Evolutionary conservation across 306 rosid species (phyloP), one percentile per base, ranked within the genome.

Genomic region (Bauhinia variegata): DNA sequence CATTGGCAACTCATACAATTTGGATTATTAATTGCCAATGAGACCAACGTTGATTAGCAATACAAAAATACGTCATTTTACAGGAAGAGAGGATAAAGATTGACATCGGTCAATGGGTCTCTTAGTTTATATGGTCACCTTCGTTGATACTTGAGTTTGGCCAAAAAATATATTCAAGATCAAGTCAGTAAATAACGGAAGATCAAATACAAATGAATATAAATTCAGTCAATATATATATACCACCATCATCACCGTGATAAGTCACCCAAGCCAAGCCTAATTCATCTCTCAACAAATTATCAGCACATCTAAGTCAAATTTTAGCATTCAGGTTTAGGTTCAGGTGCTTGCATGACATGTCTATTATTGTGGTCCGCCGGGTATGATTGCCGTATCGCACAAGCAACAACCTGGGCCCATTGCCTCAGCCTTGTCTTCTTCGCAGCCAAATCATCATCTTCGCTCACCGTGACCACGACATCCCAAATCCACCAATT

Each of bases 341-440:
- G n/a, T n/a, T n/a, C n/a, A n/a, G n/a, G n/a, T n/a, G n/a, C n/a
- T n/a, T n/a, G n/a, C n/a, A n/a, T n/a, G n/a, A n/a, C n/a, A n/a
- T n/a, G n/a, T n/a, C n/a, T n/a, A n/a, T n/a, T 28, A 61, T 7
- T 10, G 28, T 36, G 50, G 12, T 48, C 38, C 5, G 12, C 0
- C 5, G 6, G 7, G 23, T 2, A 58, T 12, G 84, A 80, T 60
- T 86, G 75, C 37, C 83, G 74, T 63, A 77, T 82, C 44, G 79
- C 60, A 77, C 87, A 91, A 23, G 85, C 96, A 9, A 88, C 97
- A 55, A 86, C 79, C 46, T 77, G 87, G 8, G 96, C 96, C 97
- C 97, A 91, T 68, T 82, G 92, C 58, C 72, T 77, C 80, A 91
- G 66, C 46, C 88, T 83, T 71, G 67, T 81, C 88, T 91, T 91